A percentile compares a stretch with the other conserved stretches of the same genome.
Conservation (phyloP, 1,284 basidiomycete genomes). For the Papiliotrema nemorosa region DNA sequence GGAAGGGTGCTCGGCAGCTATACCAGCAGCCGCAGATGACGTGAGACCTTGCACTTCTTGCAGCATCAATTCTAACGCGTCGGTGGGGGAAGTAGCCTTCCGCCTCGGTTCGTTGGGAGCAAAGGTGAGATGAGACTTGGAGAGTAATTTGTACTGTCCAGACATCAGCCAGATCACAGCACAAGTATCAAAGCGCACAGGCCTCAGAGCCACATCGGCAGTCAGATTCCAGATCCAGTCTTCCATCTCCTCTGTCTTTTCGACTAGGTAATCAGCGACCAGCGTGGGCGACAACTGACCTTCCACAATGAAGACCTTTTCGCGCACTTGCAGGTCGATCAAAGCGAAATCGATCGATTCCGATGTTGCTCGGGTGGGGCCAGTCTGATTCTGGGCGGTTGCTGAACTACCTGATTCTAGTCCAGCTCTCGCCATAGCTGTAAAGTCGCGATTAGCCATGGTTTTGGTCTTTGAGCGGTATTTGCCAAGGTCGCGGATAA, state of each 20-base stretch:
- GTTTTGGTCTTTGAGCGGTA: conserved; percentile 37
- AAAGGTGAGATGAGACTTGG: conserved; percentile 47
- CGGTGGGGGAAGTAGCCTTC: conserved; percentile 22
- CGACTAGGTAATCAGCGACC: conserved; percentile 28
- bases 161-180: conserved; percentile 3
- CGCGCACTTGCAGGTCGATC: conserved; percentile 38
- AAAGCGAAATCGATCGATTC: conserved; percentile 40
- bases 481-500: conserved; percentile 44
- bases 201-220: conserved; percentile 45
- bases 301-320: conserved; percentile 39
- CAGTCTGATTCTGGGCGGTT: neutral
- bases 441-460: conserved; percentile 31
- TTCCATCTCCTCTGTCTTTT: conserved; percentile 46
- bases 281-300: conserved; percentile 23
- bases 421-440: conserved; percentile 33
- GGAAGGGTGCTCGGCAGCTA: conserved; percentile 28
- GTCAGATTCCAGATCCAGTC: conserved; percentile 48
- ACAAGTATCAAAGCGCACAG: conserved; percentile 27
- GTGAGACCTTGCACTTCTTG: conserved; percentile 48
- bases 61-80: conserved; percentile 45
- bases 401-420: conserved; percentile 9
- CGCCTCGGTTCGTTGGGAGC: conserved; percentile 29
- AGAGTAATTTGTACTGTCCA: conserved; percentile 40
- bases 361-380: conserved; percentile 20
- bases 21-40: conserved; percentile 34